Evolutionary conservation across 768 basidiomycete genomes (phyloP), one percentile per base, ranked within the genome.

Genomic region (Serpula lacrymans): DNA sequence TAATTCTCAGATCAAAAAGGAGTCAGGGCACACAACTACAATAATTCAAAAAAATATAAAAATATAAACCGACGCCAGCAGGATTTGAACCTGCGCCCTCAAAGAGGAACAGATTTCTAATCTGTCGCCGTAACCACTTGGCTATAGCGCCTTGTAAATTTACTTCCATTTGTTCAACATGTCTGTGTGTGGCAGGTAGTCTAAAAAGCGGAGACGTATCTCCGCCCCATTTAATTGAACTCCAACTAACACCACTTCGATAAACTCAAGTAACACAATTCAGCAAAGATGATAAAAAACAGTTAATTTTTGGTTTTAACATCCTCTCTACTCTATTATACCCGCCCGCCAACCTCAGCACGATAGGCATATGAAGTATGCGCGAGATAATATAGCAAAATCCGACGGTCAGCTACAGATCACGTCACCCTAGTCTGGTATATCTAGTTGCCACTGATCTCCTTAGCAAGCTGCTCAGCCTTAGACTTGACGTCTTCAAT

Each of bases 401-500:
- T n/a, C n/a, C n/a, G n/a, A n/a, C n/a, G n/a, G n/a, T n/a, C n/a
- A n/a, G n/a, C n/a, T 38, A 45, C 21, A 33, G 44, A 26, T 34
- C 34, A 36, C 29, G 13, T 59, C 47, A 45, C 50, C 25, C 6
- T 44, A 7, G n/a, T n/a, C n/a, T n/a, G n/a, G n/a, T n/a, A 29
- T 22, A 26, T 51, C 58, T 63, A 63, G 46, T 63, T 63, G 35
- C 77, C 63, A 48, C 68, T 77, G 74, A 94, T 90, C 58, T 97
- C 94, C 78, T 95, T 95, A 43, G 92, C 88, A 53, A 95, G 82
- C 66, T 94, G 87, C 69, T 94, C 94, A 50, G 96, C 96, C 84
- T 99, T 99, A 51, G 77, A 68, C 77, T 95, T 93, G 64, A 88
- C 95, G 52, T 97, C 95, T 67, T 93, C 90, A 58, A 98, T 95